phyloP scores from a whole-genome alignment of 2,329 filamentous ascomycete species.

The Arthrobotrys conoides region DNA sequence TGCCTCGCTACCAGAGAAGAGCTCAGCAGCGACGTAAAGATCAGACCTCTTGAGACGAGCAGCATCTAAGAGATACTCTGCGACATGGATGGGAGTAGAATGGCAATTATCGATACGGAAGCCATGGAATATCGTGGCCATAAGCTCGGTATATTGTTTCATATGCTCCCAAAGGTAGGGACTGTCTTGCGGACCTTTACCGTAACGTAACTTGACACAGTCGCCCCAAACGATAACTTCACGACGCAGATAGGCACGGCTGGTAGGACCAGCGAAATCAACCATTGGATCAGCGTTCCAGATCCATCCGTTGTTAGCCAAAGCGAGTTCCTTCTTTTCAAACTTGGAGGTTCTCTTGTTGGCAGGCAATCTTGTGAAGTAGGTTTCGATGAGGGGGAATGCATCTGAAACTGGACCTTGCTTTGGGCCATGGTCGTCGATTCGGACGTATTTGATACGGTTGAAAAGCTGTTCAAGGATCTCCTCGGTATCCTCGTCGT shows the following conservation, averaged over 20 bases:
- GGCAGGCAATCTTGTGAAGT: conserved; percentile 89
- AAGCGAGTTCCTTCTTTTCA: conserved; percentile 80
- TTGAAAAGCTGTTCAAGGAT: conserved; percentile 94
- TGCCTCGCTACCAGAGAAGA: conserved; percentile 95
- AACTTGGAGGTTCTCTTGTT: conserved; percentile 85
- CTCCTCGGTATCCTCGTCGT: conserved; percentile 83
- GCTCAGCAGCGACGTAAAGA: conserved; percentile 90
- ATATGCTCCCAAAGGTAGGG: conserved; percentile 97
- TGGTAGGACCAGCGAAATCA: conserved; percentile 91
- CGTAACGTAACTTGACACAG: conserved; percentile 96
- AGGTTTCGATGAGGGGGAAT: conserved; percentile 89
- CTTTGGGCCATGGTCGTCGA: conserved; percentile 93
- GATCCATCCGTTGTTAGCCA: conserved; percentile 98
- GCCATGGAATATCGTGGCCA: conserved; percentile 95
- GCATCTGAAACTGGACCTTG: conserved; percentile 81
- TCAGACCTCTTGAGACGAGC: conserved; percentile 90
- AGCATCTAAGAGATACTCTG: conserved; percentile 93
- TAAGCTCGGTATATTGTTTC: conserved; percentile 88
- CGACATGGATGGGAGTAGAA: conserved; percentile 93
- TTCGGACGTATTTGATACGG: conserved; percentile 90
- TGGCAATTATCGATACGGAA: conserved; percentile 99
- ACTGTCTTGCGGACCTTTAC: conserved; percentile 82
- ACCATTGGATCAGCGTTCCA: conserved; percentile 96
- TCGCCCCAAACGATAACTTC: conserved; percentile 99
- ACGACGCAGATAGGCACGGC: conserved; percentile 91